Base-by-base conservation (phyloP, 306 rosid species). In the Macrotyloma uniflorum region DNA sequence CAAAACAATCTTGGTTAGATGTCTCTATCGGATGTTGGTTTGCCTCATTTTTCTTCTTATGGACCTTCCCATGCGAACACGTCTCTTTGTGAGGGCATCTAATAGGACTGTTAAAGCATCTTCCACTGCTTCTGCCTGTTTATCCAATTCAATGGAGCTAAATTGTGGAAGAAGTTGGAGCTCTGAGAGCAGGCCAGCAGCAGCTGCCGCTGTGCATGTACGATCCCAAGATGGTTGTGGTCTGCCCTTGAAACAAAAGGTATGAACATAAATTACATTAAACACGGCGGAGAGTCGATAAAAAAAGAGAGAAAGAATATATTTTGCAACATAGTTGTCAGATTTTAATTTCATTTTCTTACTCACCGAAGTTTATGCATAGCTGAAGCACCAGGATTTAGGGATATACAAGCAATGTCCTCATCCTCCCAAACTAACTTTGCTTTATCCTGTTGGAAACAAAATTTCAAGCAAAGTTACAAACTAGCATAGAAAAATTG, bases 191-290 rank as follows among this genome's bases (percentile, higher is more conserved):
- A 92, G 85, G 80, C 91, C 90, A 28, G 80, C 84, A 0, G 93
- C 97, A 0, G 98, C 98, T 11, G 93, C 97, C 0, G 97, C 97
- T 0, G 98, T 94, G 70, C 97, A 94, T 15, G 98, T 94, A 3
- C 97, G 97, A 54, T 94, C 98, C 98, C 97, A 90, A 46, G 97
- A 90, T 47, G 98, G 98, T 69, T 94, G 97, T 71, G 98, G 97
- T 86, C 98, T 94, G 85, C 70, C 51, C 26, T 76, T 18, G 80
- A 73, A 68, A 47, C 28, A 26, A 53, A 80, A 79, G 30, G 70
- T 54, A 80, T 54, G 26, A 45, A 38, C 69, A 77, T 20, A 10
- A 61, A 69, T 65, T 19, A 64, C 65, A 80, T 30, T 80, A 32
- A 59, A 61, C 30, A 45, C 67, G 50, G 47, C 26, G 0, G 3